A percentile compares a stretch with the other conserved stretches of the same genome.
These are phyloP conservation scores for Yamadazyma conglobata DNA, from an alignment of 1,139 yeast species.

Conservation along the genomic window DNA sequence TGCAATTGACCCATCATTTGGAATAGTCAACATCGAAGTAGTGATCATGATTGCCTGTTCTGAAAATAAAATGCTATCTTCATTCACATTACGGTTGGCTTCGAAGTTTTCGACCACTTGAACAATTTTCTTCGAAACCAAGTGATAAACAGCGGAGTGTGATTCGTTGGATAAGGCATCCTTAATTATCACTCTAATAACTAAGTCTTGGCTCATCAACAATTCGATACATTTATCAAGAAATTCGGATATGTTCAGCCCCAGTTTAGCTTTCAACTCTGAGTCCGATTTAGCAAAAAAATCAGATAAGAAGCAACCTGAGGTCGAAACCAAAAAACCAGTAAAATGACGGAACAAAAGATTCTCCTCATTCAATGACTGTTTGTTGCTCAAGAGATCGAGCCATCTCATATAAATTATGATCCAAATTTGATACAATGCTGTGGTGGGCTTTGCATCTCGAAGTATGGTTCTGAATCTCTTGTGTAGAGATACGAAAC, in stretches of 20 bases:
- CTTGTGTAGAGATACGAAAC: constrained; percentile 75
- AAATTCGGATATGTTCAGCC: constrained; percentile 36
- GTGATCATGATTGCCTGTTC: constrained; percentile 40
- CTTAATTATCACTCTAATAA: constrained; percentile 44
- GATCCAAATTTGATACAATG: constrained; percentile 61
- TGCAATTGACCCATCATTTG: constrained; percentile 38
- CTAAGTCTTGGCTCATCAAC: constrained; percentile 49
- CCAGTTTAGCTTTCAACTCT: constrained; percentile 24
- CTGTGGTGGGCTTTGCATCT: constrained; percentile 56
- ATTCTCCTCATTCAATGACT: constrained; percentile 27
- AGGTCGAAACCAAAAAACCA: constrained; percentile 57
- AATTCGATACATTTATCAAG: constrained; percentile 49
- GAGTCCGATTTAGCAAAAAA: constrained; percentile 25
- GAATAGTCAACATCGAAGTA: constrained; percentile 33
- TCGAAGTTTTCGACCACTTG: constrained; percentile 23
- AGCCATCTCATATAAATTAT: constrained; percentile 58
- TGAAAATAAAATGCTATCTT: constrained; percentile 33
- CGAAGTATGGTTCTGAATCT: constrained; percentile 55
- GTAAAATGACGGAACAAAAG: constrained; percentile 56
- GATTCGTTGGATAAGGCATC: constrained; percentile 47
- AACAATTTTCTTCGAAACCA: constrained; percentile 33
- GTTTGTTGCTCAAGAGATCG: constrained; percentile 24
- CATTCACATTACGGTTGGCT: constrained; percentile 24
- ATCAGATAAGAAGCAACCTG: constrained; percentile 49
- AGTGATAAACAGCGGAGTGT: constrained; percentile 40